Evolutionary conservation across 2,329 filamentous ascomycete species (phyloP), one percentile per base, ranked within the genome.

Genomic region (Colletotrichum kahawae): DNA sequence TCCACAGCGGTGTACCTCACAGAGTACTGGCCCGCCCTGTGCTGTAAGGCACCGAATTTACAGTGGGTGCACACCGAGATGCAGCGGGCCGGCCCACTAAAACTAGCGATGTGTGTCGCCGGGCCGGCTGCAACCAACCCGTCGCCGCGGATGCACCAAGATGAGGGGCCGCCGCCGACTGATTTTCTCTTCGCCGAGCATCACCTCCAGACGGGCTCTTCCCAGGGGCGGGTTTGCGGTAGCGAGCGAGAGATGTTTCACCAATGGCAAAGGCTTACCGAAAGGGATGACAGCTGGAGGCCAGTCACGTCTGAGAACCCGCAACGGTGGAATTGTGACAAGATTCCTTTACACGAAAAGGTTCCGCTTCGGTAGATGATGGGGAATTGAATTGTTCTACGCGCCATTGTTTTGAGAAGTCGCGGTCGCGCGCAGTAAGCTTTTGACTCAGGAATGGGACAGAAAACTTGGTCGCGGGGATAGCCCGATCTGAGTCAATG

Each of bases 1-100:
- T 21, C 43, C 43, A 51, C 43, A 21, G 43, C 43, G 43, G 43
- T 51, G n/a, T 51, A 51, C 43, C n/a, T 51, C 43, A 51, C 43
- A 48, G n/a, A 43, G 38, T 43, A 43, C 38, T 9, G 21, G 43
- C 10, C 43, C n/a, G 43, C 43, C n/a, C 43, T 12, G 43, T 13
- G 43, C 43, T 51, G 43, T 51, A n/a, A 51, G 43, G 43, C n/a
- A 51, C 43, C 10, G 43, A 51, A 21, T 51, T 24, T 13, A 51
- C 43, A 51, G 43, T 51, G 43, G 43, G 3, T 21, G 43, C 43
- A 51, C n/a, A 51, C 43, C 43, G 67, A 38, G 48, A 48, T 70
- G 66, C 59, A 74, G 66, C 43, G 43, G 67, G 43, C 34, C 57
- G 71, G 57, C 16, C 70, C 66, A 63, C 70, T 48, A 27, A 67